phyloP scores from a whole-genome alignment of 441 rosid genomes.

The Dalechampia spathulata region DNA sequence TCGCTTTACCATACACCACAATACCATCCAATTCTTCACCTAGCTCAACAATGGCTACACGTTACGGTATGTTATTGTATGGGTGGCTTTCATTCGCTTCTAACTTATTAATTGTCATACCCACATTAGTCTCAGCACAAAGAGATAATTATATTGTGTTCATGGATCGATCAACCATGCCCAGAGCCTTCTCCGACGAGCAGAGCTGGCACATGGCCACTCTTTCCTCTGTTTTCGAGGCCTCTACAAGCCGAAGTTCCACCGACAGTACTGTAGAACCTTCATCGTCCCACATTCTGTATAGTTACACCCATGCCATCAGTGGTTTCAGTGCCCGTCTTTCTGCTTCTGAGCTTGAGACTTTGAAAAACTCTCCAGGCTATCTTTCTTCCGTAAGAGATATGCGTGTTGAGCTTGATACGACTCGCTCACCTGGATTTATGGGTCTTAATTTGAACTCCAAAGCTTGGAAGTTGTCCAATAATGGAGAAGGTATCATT shows the following conservation, averaged over 20 bases:
- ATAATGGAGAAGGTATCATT: constrained; percentile 13
- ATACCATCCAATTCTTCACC: neutral
- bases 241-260: constrained; percentile 5
- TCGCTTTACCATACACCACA: too few species aligned
- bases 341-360: neutral
- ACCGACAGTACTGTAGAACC: neutral
- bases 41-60: neutral
- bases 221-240: constrained; percentile 13
- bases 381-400: neutral
- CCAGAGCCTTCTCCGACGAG: constrained; percentile 17
- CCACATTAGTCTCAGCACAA: constrained; percentile 1
- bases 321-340: neutral
- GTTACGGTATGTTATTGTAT: neutral
- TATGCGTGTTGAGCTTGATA: constrained; percentile 7
- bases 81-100: neutral
- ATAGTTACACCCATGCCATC: neutral
- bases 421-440: constrained; percentile 15
- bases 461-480: constrained; percentile 14
- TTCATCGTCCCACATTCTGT: neutral
- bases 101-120: neutral
- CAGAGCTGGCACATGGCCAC: constrained; percentile 20
- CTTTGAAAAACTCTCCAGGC: too few species aligned
- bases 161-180: constrained; percentile 21
- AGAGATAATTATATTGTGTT: constrained; percentile 13
- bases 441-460: constrained; percentile 17